A percentile compares a stretch with the other conserved stretches of the same genome.
phyloP scores from a whole-genome alignment of 768 basidiomycete species.

The Pholiota microspora region DNA sequence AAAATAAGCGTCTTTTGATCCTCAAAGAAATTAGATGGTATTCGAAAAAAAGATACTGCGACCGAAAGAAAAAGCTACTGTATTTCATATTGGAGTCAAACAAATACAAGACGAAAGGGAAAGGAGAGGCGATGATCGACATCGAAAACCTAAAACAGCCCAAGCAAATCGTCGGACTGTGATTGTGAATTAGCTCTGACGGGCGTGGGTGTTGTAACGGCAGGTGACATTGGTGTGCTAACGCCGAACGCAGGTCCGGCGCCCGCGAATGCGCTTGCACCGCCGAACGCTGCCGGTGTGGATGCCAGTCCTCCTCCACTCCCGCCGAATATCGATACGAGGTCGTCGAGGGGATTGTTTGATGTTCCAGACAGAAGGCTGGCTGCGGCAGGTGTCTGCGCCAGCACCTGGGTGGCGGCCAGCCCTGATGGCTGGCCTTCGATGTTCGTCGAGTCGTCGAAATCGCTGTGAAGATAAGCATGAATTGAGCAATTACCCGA shows the following conservation, averaged over 20 bases:
- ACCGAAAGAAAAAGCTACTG: not conserved
- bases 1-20: too few species aligned
- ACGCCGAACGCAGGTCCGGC: constrained; percentile 12
- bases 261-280: constrained; percentile 14
- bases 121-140: not conserved
- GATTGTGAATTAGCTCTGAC: constrained; percentile 23
- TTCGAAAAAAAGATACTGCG: not conserved
- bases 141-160: constrained; percentile 42
- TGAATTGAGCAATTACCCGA: not conserved
- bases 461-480: constrained; percentile 50
- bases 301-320: constrained; percentile 30
- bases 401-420: constrained; percentile 72
- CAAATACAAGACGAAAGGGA: constrained; percentile 9
- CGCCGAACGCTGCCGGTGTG: constrained; percentile 14
- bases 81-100: constrained; percentile 7
- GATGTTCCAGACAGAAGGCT: constrained; percentile 78
- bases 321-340: constrained; percentile 87
- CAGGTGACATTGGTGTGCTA: constrained; percentile 29
- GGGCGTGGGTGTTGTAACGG: constrained; percentile 10
- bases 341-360: constrained; percentile 87
- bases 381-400: constrained; percentile 70
- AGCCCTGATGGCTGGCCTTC: constrained; percentile 72
- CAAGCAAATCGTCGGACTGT: constrained; percentile 48
- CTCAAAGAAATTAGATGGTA: too few species aligned
- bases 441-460: constrained; percentile 67